Evolutionary conservation across 148 eudicot genomes (phyloP), one percentile per base, ranked within the genome.

Genomic region (Arctostaphylos glauca): DNA sequence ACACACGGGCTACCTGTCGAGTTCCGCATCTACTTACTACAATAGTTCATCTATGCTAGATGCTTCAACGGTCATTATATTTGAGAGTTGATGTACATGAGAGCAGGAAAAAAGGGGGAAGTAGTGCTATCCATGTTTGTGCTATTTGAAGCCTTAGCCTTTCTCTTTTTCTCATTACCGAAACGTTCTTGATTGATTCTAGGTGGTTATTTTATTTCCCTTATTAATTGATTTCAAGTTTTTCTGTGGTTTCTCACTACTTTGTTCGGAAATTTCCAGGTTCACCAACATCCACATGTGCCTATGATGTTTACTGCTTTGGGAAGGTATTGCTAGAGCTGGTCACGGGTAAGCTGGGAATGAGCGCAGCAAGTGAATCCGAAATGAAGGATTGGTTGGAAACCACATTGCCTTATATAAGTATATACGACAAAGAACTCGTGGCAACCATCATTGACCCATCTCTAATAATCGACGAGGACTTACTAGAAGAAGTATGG

Each of bases 401-500:
- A 21, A 84, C 86, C 31, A 93, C 92, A 21, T 77, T 93, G 31
- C 93, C 94, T 9, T 84, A 84, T 89, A 92, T 97, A 77, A 94
- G 90, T 64, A 91, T 97, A 78, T 92, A 94, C 74, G 99, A 94
- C 74, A 97, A 97, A 75, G 99, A 97, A 82, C 97, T 91, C 6
- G 94, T 97, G 46, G 91, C 93, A 12, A 94, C 91, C 85, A 94
- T 97, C 21, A 86, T 97, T n/a, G 99, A 97, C 91, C 99, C 97
- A 3, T 89, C 98, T 43, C 83, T 97, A 77, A 87, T 97, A 66
- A 88, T 93, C n/a, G 99, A 97, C 5, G 99, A 97, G 78, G 99
- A 97, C 84, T 93, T 97, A 21, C 84, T 94, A 18, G 98, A 97
- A 85, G 99, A 97, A 86, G 99, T 97, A 5, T 97, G 99, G 99